A percentile compares a stretch with the other conserved stretches of the same genome.
phyloP scores from a whole-genome alignment of 1,139 yeast species.

The Blastobotrys elegans region DNA sequence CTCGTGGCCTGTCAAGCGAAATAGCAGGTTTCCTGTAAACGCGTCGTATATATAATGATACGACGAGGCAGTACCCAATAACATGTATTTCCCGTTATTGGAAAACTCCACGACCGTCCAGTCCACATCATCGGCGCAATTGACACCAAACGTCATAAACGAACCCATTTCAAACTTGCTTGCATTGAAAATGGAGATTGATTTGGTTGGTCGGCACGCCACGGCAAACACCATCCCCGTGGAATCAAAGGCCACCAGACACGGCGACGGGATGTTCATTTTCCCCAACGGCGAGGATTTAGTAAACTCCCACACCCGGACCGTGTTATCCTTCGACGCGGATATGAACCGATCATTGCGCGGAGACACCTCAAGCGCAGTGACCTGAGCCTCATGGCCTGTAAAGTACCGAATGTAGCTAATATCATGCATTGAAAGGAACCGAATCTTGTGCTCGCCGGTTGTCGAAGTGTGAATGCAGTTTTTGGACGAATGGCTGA shows the following conservation, averaged over 20 bases:
- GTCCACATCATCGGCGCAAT: conserved; percentile 33
- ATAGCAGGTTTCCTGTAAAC: conserved; percentile 55
- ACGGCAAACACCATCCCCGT: conserved; percentile 77
- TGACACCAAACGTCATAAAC: conserved; percentile 43
- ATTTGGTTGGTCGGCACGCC: conserved; percentile 46
- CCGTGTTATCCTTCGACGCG: conserved; percentile 71
- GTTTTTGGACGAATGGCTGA: conserved; percentile 70
- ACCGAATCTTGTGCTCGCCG: conserved; percentile 48
- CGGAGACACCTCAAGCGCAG: conserved; percentile 70
- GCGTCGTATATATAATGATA: conserved; percentile 66
- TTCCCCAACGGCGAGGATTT: conserved; percentile 45
- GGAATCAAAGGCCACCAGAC: conserved; percentile 70
- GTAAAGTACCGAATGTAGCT: conserved; percentile 77
- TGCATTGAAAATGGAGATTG: conserved; percentile 57
- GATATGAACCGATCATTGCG: conserved; percentile 62
- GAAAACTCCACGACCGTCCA: conserved; percentile 79
- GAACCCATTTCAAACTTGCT: conserved; percentile 54
- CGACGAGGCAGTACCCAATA: conserved; percentile 54
- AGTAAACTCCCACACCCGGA: conserved; percentile 82
- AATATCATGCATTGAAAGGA: conserved; percentile 71
- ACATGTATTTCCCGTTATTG: conserved; percentile 69
- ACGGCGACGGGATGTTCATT: conserved; percentile 53
- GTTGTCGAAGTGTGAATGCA: conserved; percentile 74
- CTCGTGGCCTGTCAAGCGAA: conserved; percentile 45
- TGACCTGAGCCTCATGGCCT: conserved; percentile 79